Evolutionary conservation across 2,329 filamentous ascomycete species (phyloP), one percentile per base, ranked within the genome.

Genomic region (Tolypocladium album): DNA sequence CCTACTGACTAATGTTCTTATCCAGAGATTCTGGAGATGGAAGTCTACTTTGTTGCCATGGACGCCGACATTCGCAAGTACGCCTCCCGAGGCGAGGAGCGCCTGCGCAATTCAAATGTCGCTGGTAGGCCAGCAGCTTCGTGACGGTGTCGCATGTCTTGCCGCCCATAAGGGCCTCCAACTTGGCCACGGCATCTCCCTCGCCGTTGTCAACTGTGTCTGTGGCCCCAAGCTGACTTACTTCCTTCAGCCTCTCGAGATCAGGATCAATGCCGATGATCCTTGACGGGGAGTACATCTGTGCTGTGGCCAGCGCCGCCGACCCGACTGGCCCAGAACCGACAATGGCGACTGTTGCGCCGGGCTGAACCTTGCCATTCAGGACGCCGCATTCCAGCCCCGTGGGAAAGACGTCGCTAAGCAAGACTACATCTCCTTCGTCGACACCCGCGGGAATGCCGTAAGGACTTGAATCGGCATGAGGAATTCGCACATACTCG

Each of bases 41-140:
- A 85, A 68, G 59, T 79, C 72, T 0, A 78, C 82, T 55, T 76
- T 78, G n/a, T 71, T 75, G 0, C 82, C 82, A 64, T 84, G 81
- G 8, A 85, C 82, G 11, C 82, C 82, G 2, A 85, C 75, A 65
- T 84, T 85, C 4, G 82, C 82, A 62, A 85, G 77, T 0, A 74
- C 71, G 4, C 81, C 82, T 1, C 82, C 82, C 0, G 78, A 71
- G 0, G 78, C 81, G 12, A 85, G 75, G 31, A 86, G 65, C 9
- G 77, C 71, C 67, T 85, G 58, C 77, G 80, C 50, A 83, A 69
- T 20, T 79, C 73, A 65, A 85, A 83, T 0, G 79, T 83, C 0
- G 73, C 73, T 0, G 80, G 79, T 11, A 81, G 71, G 1, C 82
- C 82, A 1, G 85, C 83, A 0, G 80, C 81, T 67, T 85, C 82